Evolutionary conservation across 345 rosid genomes (phyloP).

Genomic region (Populus deltoides): DNA sequence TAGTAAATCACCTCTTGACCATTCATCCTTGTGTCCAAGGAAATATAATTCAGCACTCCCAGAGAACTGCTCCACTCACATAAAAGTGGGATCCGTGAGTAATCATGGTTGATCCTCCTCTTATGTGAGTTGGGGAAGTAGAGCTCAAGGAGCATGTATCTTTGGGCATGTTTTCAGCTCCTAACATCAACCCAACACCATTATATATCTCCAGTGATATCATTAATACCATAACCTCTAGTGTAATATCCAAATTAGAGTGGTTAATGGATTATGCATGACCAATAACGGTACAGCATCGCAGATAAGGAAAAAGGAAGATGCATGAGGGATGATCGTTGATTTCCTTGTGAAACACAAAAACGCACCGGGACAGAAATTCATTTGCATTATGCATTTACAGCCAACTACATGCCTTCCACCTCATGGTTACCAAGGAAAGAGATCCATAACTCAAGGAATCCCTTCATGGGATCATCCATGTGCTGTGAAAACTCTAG

Average conservation of each 20-base stretch:
- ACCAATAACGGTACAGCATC: not conserved
- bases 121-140: not conserved
- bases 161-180: not conserved
- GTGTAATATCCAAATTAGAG: not conserved
- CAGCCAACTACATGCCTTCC: not conserved
- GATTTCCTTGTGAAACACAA: not conserved
- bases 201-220: not conserved
- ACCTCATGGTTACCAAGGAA: not conserved
- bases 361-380: not conserved
- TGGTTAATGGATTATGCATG: not conserved
- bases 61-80: not conserved
- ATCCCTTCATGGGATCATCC: not conserved
- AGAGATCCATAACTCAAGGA: not conserved
- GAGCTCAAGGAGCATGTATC: not conserved
- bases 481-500: not conserved
- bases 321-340: not conserved
- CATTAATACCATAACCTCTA: not conserved
- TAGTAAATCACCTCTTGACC: not conserved
- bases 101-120: not conserved
- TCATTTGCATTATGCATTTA: not conserved
- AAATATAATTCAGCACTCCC: not conserved
- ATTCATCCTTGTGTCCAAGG: not conserved
- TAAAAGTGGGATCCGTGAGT: not conserved
- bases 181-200: not conserved
- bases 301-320: not conserved